Percentiles rank a stretch among this genome's conserved stretches.
Evolutionary conservation across 192 early-diverging fungal species (phyloP).

Genomic region (Mycoemilia scoparia): DNA sequence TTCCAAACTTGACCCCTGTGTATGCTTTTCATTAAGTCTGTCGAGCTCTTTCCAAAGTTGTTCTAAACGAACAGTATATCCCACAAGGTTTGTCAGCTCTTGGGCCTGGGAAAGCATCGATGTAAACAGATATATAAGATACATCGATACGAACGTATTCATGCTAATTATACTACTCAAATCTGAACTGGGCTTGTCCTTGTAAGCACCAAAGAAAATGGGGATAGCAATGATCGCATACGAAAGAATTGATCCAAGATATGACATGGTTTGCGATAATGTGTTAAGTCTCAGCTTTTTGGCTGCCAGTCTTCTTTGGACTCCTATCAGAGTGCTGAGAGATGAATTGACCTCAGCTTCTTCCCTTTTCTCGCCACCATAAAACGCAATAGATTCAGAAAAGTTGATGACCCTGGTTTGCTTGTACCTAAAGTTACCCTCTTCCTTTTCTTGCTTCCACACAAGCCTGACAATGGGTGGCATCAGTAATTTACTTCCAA

Average conservation of each 20-base stretch:
- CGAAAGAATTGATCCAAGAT: conserved; percentile 61
- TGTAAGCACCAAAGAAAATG: conserved; percentile 64
- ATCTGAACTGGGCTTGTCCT: conserved; percentile 42
- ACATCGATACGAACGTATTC: conserved; percentile 70
- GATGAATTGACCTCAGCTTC: conserved; percentile 28
- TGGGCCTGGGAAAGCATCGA: conserved; percentile 47
- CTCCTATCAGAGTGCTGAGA: conserved; percentile 32
- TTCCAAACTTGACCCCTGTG: not conserved
- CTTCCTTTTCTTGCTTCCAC: conserved; percentile 51
- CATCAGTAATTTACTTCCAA: conserved; percentile 44
- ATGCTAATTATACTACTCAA: conserved; percentile 60
- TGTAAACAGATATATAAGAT: conserved; percentile 62
- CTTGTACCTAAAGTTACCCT: conserved; percentile 65
- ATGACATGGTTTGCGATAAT: conserved; percentile 42
- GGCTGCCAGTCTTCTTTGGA: conserved; percentile 36
- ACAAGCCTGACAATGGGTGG: conserved; percentile 57
- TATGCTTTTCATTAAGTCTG: conserved; percentile 1
- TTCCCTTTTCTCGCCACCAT: conserved; percentile 55
- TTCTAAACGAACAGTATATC: conserved; percentile 63
- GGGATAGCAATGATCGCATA: conserved; percentile 69
- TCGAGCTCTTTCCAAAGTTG: conserved; percentile 62
- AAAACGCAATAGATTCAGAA: conserved; percentile 68
- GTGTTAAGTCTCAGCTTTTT: conserved; percentile 27
- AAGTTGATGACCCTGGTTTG: conserved; percentile 52
- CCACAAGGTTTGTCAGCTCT: conserved; percentile 55